A percentile compares a stretch with the other conserved stretches of the same genome.
Evolutionary conservation across 495 filamentous ascomycete genomes (phyloP).

Genomic region (Lasiosphaeria miniovina): DNA sequence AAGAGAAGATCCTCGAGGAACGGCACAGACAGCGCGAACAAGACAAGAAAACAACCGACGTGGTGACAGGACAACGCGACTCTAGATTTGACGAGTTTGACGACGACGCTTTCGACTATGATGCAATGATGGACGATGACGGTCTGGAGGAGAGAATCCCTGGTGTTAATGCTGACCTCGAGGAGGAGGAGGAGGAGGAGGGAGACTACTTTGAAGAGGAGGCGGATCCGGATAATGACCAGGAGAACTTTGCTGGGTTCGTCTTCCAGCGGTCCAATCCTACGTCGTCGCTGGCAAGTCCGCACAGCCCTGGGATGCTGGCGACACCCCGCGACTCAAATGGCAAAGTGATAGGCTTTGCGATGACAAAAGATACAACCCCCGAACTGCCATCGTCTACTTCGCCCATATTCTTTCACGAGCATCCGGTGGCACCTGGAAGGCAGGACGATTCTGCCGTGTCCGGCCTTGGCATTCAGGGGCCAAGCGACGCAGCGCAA

Average conservation of each 20-base stretch:
- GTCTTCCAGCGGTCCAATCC: slow-evolving; percentile 50
- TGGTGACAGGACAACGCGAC: slow-evolving; percentile 29
- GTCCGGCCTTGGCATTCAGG: slow-evolving; percentile 38
- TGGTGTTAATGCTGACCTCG: slow-evolving; percentile 67
- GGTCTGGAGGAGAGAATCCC: slow-evolving; percentile 74
- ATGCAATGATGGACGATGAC: slow-evolving; percentile 66
- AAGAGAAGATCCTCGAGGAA: slow-evolving; percentile 84
- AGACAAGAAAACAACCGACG: slow-evolving; percentile 44
- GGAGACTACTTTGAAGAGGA: slow-evolving; percentile 25
- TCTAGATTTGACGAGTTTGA: slow-evolving; percentile 60
- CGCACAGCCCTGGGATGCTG: slow-evolving; percentile 42
- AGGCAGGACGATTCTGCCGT: slow-evolving; percentile 16
- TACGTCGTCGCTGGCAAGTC: slow-evolving; percentile 45
- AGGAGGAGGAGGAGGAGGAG: slow-evolving; percentile 37
- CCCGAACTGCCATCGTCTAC: slow-evolving; percentile 18
- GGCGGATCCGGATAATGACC: slow-evolving; percentile 45
- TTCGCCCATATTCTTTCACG: slow-evolving; percentile 15
- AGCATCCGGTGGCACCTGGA: not conserved
- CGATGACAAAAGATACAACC: slow-evolving; percentile 43
- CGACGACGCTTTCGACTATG: slow-evolving; percentile 66
- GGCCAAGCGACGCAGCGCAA: slow-evolving; percentile 17
- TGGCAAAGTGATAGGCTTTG: slow-evolving; percentile 49
- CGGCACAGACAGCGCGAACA: slow-evolving; percentile 71
- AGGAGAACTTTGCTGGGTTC: slow-evolving; percentile 54
- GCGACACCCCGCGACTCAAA: slow-evolving; percentile 53